phyloP scores from a whole-genome alignment of 306 rosid species.

The Vigna radiata region DNA sequence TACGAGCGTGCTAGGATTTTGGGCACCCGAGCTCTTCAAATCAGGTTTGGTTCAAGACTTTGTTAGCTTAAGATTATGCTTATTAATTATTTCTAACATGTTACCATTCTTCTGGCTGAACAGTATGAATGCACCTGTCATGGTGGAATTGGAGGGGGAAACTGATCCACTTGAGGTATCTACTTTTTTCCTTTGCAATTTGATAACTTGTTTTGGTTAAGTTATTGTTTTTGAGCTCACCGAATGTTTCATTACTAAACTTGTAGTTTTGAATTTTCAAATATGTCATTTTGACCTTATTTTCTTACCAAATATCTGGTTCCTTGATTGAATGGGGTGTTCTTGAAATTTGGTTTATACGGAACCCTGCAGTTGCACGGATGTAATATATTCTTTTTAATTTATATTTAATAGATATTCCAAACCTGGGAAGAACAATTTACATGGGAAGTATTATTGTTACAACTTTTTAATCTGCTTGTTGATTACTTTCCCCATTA shows the following conservation, averaged over 20 bases:
- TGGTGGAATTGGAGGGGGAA: slow-evolving; percentile 97
- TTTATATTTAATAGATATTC: neutral
- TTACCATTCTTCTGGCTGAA: slow-evolving; percentile 30
- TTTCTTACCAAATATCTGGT: neutral
- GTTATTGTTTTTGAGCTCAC: neutral
- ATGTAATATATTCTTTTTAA: neutral
- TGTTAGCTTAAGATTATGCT: neutral
- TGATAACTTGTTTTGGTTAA: neutral
- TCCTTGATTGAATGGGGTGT: neutral
- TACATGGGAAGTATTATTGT: neutral
- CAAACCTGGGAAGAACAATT: slow-evolving; percentile 12
- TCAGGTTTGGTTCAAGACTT: slow-evolving; percentile 61
- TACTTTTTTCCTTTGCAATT: neutral
- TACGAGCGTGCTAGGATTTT: slow-evolving; percentile 93
- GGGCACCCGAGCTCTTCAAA: slow-evolving; percentile 97
- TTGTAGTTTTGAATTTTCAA: slow-evolving; percentile 30
- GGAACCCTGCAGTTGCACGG: slow-evolving; percentile 1
- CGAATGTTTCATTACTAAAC: slow-evolving; percentile 11
- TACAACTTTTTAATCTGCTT: neutral
- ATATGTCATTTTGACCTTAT: neutral
- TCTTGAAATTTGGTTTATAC: neutral
- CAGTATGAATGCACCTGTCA: slow-evolving; percentile 99
- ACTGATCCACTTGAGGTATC: slow-evolving; percentile 93
- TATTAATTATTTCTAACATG: slow-evolving; percentile 11
- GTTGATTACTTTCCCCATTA: slow-evolving; percentile 6